Evolutionary conservation across 805 yeast genomes (phyloP), one percentile per base, ranked within the genome.

Genomic region (Lipomyces yamadae): DNA sequence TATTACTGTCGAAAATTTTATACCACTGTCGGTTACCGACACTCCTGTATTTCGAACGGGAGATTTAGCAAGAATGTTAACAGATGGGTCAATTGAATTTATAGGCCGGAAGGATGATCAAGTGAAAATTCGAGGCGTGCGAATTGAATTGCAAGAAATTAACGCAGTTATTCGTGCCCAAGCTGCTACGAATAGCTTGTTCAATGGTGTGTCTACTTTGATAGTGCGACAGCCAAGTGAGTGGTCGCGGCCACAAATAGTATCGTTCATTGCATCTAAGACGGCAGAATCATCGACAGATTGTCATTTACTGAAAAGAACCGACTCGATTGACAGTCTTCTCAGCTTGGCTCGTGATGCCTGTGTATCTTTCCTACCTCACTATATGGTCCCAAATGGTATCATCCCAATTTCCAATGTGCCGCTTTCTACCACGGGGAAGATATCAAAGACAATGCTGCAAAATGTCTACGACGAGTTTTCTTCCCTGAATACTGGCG

Each of bases 141-240:
- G 76, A 2, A 66, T 73, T 10, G 76, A 73, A 48, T 70, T 73
- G 1, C 73, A 73, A 8, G 76, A 73, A 50, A 71, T 73, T 10
- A 68, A 73, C 50, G 11, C 67, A 3, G 72, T 63, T 2, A 35
- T 73, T 29, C 45, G 65, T 5, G 11, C 30, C 15, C 15, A 29
- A 54, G 48, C 18, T 13, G 60, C 37, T 13, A 39, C 11, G 10
- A 24, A 34, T 52, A n/a, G 15, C 11, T 5, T 18, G 11, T 53
- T 62, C 37, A 50, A 48, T 11, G 66, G 56, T 52, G 66, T 65
- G 8, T 55, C 56, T 15, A 65, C 69, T 15, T 37, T 50, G 54
- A 58, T 62, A 4, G 10, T 59, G 33, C 52, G 30, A 18, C 35
- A 11, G 15, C 29, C 34, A 42, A 53, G 55, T 8, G 57, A 56